These are phyloP conservation scores for Biscutella laevigata DNA, from an alignment of 441 rosid species.

Conservation along the genomic window DNA sequence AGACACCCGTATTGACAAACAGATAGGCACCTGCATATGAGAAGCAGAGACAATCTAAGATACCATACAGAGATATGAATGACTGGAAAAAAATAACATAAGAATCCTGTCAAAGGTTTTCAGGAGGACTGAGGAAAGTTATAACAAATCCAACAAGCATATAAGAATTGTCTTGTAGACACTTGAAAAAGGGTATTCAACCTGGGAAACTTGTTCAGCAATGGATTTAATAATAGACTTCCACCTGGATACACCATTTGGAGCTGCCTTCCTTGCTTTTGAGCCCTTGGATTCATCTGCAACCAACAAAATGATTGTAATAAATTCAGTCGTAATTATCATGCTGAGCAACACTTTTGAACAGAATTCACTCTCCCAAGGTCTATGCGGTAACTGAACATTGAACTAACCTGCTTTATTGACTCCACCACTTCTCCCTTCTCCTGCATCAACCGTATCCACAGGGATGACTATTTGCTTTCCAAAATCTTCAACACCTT, in stretches of 20 bases:
- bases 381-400: neutral
- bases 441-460: conserved; percentile 35
- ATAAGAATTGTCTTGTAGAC: neutral
- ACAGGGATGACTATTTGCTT: conserved; percentile 49
- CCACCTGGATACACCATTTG: conserved; percentile 64
- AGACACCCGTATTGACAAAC: conserved; percentile 70
- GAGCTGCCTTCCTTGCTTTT: conserved; percentile 28
- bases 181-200: conserved; percentile 11
- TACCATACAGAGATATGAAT: neutral
- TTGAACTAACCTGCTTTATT: conserved; percentile 45
- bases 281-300: conserved; percentile 44
- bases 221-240: conserved; percentile 59
- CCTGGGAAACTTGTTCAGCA: conserved; percentile 96
- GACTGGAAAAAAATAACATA: neutral
- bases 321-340: neutral
- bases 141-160: neutral
- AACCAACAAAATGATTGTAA: conserved; percentile 12
- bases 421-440: conserved; percentile 33
- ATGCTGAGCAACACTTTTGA: neutral
- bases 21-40: conserved; percentile 60
- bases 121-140: neutral
- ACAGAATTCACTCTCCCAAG: neutral
- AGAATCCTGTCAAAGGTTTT: neutral
- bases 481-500: conserved; percentile 43
- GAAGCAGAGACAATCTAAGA: conserved; percentile 9